Evolutionary conservation across 2,329 filamentous ascomycete species (phyloP), one percentile per base, ranked within the genome.

Genomic region (Pleurostoma richardsiae): DNA sequence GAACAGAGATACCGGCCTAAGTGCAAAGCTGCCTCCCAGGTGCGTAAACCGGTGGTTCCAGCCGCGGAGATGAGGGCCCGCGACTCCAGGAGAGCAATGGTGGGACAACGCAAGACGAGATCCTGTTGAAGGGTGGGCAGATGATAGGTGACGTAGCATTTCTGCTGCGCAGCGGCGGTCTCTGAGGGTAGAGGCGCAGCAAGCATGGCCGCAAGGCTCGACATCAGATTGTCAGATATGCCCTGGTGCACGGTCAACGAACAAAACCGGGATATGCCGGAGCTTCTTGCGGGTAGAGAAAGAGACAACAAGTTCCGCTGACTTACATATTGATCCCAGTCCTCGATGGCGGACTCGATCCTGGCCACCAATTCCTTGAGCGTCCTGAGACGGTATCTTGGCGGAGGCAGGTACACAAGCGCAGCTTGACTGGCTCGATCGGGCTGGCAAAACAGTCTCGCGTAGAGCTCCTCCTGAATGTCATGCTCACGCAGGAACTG

Each of bases 301-400:
- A 19, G 19, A 19, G 19, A 19, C 19, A 19, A 19, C 19, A 19
- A 19, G 33, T 10, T 43, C 6, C 11, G 8, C 27, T 30, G 43
- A 72, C 87, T 73, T 85, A 95, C 91, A 85, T 95, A 82, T 74
- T 88, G 76, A 56, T 96, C 88, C 66, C 90, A 91, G 63, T 96
- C 83, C 48, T 80, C 74, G 42, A 95, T 89, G 31, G 85, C 80
- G 30, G 74, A 69, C 64, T 96, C 89, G 44, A 96, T 83, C 47
- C 73, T 79, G 6, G 73, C 67, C 10, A 90, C 70, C 31, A 96
- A 73, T 52, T 81, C 71, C 62, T 95, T 96, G 44, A 96, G 66
- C 1, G 89, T 78, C 49, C 82, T 78, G 11, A 86, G 66, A 54
- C 83, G 82, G 60, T 95, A 95, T 44, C 83, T 71, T 26, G 74